Base-by-base conservation (phyloP, 768 basidiomycete genomes). In the Cystofilobasidium macerans region DNA sequence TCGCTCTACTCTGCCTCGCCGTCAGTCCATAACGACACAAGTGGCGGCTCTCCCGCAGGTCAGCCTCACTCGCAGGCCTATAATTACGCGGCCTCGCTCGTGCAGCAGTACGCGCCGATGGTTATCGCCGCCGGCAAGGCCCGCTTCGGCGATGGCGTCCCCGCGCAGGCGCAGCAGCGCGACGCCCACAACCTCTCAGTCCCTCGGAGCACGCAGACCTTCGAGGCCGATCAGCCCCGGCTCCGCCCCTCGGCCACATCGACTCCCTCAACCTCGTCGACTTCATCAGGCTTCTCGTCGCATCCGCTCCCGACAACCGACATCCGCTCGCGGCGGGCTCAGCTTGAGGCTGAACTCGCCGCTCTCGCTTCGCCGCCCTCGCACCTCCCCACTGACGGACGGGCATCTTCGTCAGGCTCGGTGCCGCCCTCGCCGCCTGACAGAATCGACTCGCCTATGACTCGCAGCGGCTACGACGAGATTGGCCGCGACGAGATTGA, bases 291-390 rank as follows among this genome's bases (percentile, higher is more conserved):
- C 36, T 43, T 58, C 57, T 24, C 33, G 57, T 22, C 35, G 22
- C 33, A 8, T 16, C 33, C 61, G 11, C 12, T 9, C 30, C 38
- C 43, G 18, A 62, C 24, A 18, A 9, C 42, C 30, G 22, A 22
- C 30, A 53, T 33, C 28, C 43, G 48, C 5, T 20, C 35, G 30
- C 61, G 61, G 5, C 61, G 67, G 28, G 61, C 67, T 38, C 45
- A 62, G 57, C 67, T 68, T 8, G 61, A 68, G 22, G 61, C 61
- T 12, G 61, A 68, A 33, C 57, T 68, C 24, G 67, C 67, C n/a
- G 57, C 61, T 14, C 45, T 68, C 18, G 56, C 43, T 7, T 68
- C 67, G 20, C 67, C 67, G 13, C 65, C 60, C 43, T 33, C 33
- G 57, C 30, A 11, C 56, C 56, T 26, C 30, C 53, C 36, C 22